Base-by-base conservation (phyloP, 2,329 filamentous ascomycete genomes). In the Venturia carpophila region DNA sequence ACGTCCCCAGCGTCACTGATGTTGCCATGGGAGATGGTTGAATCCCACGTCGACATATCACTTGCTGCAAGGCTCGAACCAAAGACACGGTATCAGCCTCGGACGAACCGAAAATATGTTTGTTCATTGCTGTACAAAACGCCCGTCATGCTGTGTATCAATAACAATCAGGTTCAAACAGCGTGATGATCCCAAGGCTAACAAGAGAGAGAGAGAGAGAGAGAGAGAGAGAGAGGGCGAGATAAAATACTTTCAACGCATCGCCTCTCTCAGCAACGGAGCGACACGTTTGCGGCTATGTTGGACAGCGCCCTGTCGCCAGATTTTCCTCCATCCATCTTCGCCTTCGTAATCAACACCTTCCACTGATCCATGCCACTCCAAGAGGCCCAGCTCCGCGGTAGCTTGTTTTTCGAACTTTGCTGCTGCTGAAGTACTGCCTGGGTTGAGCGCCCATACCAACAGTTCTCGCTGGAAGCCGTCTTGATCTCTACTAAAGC, bases 401-500 rank as follows among this genome's bases (percentile, higher is more conserved):
- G 68, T 71, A 6, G 79, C 77, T 9, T 72, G 71, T 9, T 75
- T 71, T 24, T 75, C 79, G 70, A 93, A 93, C 19, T 72, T 74
- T 71, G 80, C 76, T 19, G 82, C 82, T 0, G 83, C 84, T 4
- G 74, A 70, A 0, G 77, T 76, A 0, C 82, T 86, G 4, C 73
- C 72, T 0, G 80, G 76, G 34, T 79, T 82, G 1, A 84, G 71
- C 0, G 82, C 87, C 83, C 87, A 88, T 0, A 92, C 75, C 6
- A 93, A 75, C 45, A 92, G 72, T 71, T 94, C 84, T 62, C 90
- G 78, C 68, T 79, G 78, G 67, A 92, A 90, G 19, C 77, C 71
- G 0, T 82, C 84, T 0, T 75, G 76, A 0, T 80, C 77, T 3
- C 77, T 73, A 27, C 81, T 78, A 24, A 80, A 84, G n/a, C 84